Percentiles rank a stretch among this genome's conserved stretches.
Evolutionary conservation across 176 grass and related monocot genomes (phyloP).

Genomic region (Triticum aestivum): IWGSC_CS_RefSeq_v2.1 NC_057813.1:541296349-541296848

Average conservation of each 20-base stretch:
- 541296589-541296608: conserved; percentile 52
- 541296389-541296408: conserved; percentile 82
- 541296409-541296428: conserved; percentile 53
- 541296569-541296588: conserved; percentile 64
- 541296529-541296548: conserved; percentile 60
- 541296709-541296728: background rate
- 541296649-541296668: conserved; percentile 96
- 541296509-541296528: conserved; percentile 56
- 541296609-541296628: conserved; percentile 81
- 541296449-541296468: too few relatives aligned
- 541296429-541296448: background rate
- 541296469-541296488: conserved; percentile 26
- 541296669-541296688: conserved; percentile 74
- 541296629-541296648: conserved; percentile 75
- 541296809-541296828: background rate
- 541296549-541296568: conserved; percentile 77
- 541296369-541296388: conserved; percentile 86
- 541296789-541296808: background rate
- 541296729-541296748: background rate
- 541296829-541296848: background rate
- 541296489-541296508: conserved; percentile 17
- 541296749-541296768: background rate
- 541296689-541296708: background rate
- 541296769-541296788: background rate
- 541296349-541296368: conserved; percentile 86